Base-by-base conservation (phyloP, 202 grass and related monocot genomes). In the Musa balbisiana region DNA sequence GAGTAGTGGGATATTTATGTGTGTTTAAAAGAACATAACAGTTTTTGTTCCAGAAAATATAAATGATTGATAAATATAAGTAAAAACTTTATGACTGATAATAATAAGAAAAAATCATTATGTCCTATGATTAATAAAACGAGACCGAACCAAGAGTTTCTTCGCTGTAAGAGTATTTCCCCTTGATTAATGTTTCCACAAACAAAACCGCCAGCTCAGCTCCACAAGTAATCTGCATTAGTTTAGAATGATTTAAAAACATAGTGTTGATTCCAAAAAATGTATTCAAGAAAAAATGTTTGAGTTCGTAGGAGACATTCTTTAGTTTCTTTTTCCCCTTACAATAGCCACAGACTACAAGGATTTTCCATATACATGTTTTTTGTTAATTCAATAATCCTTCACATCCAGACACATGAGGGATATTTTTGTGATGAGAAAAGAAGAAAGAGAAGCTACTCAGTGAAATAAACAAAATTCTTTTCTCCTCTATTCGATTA, bases 181-280 rank as follows among this genome's bases (percentile, higher is more conserved):
- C 95, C 70, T 89, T 88, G 73, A 88, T 56, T 62, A 94, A 87
- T 53, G 82, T 89, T 25, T 92, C 91, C 56, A 94, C 91, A 55
- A 94, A 88, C 55, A 98, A 52, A n/a, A 77, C 74, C 70, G 87
- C 83, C 27, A 98, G 83, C 87, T 98, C 95, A 78, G 74, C 87
- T 78, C 91, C 91, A 26, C 95, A 92, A 58, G 85, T 98, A 51
- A 98, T 81, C 95, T 98, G 79, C 83, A 88, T 80, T 84, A 70
- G 14, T 51, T 20, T 70, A 20, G 11, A 10, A 69, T n/a, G 17
- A 21, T 55, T 73, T 55, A 11, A 43, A 43, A 43, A 6, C 1
- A 73, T 29, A 56, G 51, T 55, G 23, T 70, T 51, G 17, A 54
- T 10, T 0, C 26, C 20, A 22, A 73, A 73, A 15, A 25, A 23